Evolutionary conservation across 164 flowering plant genomes (phyloP).

Genomic region (Akebia trifoliata): DNA sequence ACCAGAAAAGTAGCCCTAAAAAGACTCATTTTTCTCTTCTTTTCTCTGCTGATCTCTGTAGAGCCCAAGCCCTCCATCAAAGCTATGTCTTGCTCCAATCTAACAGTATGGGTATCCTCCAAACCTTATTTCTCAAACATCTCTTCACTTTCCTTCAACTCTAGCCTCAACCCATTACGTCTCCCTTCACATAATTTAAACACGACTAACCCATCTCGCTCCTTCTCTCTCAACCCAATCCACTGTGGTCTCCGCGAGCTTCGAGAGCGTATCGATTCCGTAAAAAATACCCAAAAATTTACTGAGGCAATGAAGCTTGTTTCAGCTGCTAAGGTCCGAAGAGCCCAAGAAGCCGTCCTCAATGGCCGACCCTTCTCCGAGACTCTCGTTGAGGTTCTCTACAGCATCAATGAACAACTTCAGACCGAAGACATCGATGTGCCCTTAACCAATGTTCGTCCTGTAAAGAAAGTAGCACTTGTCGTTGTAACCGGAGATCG

Average conservation of each 20-base stretch:
- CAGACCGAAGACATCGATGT: slow-evolving; percentile 59
- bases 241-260: slow-evolving; percentile 59
- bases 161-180: slow-evolving; percentile 23
- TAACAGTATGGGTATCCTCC: slow-evolving; percentile 36
- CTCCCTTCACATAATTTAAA: slow-evolving; percentile 9
- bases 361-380: slow-evolving; percentile 75
- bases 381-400: slow-evolving; percentile 59
- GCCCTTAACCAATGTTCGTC: slow-evolving; percentile 59
- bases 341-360: slow-evolving; percentile 92
- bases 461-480: slow-evolving; percentile 73
- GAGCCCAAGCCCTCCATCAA: background rate
- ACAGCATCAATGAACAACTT: slow-evolving; percentile 51
- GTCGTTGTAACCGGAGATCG: slow-evolving; percentile 82
- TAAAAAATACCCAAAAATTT: slow-evolving; percentile 79
- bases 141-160: slow-evolving; percentile 30
- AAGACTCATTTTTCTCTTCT: slow-evolving; percentile 3
- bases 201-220: slow-evolving; percentile 7
- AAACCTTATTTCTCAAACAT: slow-evolving; percentile 28
- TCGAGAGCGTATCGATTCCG: slow-evolving; percentile 52
- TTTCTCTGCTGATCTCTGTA: slow-evolving; percentile 11
- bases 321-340: slow-evolving; percentile 76
- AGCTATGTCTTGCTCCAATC: slow-evolving; percentile 40
- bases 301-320: slow-evolving; percentile 95
- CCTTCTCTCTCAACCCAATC: slow-evolving; percentile 18
- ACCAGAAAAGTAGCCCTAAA: too few species aligned